phyloP scores from a whole-genome alignment of 345 rosid species.

The Trapa bicornis region DNA sequence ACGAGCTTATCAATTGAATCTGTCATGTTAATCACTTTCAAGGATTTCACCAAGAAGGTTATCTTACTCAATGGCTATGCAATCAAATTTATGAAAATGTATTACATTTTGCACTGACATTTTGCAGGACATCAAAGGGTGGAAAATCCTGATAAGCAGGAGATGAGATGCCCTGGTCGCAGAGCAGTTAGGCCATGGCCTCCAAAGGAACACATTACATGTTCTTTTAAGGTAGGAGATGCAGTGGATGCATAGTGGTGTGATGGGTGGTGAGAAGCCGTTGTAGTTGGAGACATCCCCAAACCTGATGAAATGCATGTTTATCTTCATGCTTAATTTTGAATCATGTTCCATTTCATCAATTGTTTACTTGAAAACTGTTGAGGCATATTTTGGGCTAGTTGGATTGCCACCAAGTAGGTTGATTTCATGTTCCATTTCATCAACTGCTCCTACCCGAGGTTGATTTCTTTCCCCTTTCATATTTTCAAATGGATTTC shows the following conservation, averaged over 20 bases:
- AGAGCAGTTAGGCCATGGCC: conserved; percentile 27
- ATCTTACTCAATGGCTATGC: too few species aligned
- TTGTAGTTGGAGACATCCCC: conserved; percentile 11
- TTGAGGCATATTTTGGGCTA: background rate
- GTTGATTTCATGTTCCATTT: too few species aligned
- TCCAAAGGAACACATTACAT: conserved; percentile 9
- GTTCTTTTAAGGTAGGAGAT: conserved; percentile 18
- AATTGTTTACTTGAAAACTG: conserved; percentile 2
- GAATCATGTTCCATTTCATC: background rate
- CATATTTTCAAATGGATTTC: conserved; percentile 10
- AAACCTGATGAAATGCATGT: conserved; percentile 17
- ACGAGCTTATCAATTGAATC: too few species aligned
- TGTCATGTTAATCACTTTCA: too few species aligned
- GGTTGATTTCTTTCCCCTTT: background rate
- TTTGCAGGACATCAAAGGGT: conserved; percentile 24
- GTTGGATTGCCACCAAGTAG: too few species aligned
- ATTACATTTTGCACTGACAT: background rate
- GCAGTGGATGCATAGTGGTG: conserved; percentile 43
- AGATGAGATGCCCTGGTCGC: conserved; percentile 34
- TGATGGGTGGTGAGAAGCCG: conserved; percentile 52
- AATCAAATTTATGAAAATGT: too few species aligned
- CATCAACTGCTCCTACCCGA: too few species aligned
- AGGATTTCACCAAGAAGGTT: too few species aligned
- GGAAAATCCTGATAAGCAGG: conserved; percentile 31
- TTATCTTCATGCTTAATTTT: conserved; percentile 19